Evolutionary conservation across 208 protist genomes (phyloP).

Genomic region (Crithidia expoeki): DNA sequence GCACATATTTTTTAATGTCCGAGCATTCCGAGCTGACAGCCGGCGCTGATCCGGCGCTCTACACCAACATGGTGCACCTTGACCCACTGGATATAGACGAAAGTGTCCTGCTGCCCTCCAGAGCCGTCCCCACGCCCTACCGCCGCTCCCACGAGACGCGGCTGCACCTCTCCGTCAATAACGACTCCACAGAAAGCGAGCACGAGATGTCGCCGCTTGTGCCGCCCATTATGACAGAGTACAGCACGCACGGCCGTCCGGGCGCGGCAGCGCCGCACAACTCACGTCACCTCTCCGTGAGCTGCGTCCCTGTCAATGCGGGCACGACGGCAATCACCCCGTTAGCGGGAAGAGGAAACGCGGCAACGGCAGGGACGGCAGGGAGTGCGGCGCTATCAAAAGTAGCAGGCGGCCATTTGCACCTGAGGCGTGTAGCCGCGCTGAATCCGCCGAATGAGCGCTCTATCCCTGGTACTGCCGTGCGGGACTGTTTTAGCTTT

Average conservation of each 20-base stretch:
- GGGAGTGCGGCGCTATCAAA: background rate
- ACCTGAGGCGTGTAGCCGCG: constrained; percentile 4
- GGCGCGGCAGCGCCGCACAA: background rate
- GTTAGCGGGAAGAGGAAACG: background rate
- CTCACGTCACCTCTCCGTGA: constrained; percentile 17
- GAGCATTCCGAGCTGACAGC: background rate
- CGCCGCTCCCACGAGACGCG: constrained; percentile 2
- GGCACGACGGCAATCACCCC: too few relatives aligned
- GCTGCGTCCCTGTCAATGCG: constrained; percentile 19
- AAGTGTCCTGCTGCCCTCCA: constrained; percentile 25
- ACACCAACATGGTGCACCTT: constrained; percentile 8
- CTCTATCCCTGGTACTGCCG: constrained; percentile 25
- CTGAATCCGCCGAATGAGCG: constrained; percentile 31
- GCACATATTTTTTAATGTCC: background rate
- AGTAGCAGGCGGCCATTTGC: background rate
- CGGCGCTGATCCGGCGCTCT: background rate
- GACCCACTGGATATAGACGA: constrained; percentile 16
- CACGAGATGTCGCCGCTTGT: background rate
- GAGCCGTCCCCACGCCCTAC: constrained; percentile 10
- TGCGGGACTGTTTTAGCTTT: constrained; percentile 44
- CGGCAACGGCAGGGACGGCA: background rate
- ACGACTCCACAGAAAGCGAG: background rate
- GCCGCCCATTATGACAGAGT: constrained; percentile 7
- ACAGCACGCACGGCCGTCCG: background rate
- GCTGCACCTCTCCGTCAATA: constrained; percentile 13